phyloP scores from a whole-genome alignment of 2,329 filamentous ascomycete genomes.

The Aspergillus bombycis region DNA sequence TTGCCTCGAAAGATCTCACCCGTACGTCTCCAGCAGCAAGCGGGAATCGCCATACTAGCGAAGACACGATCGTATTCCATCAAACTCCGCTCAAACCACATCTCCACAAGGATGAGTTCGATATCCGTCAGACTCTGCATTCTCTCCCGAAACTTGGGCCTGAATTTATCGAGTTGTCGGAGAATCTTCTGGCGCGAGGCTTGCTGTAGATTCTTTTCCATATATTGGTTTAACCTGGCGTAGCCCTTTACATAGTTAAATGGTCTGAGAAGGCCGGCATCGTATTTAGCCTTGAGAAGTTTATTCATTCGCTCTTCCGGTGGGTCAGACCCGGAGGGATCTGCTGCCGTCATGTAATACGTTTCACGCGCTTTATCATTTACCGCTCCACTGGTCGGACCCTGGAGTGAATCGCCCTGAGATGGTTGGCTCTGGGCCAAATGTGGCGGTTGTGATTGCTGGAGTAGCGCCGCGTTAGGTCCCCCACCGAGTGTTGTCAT shows the following conservation, averaged over 20 bases:
- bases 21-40: slow-evolving; percentile 94
- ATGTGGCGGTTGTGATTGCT: slow-evolving; percentile 40
- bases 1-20: slow-evolving; percentile 97
- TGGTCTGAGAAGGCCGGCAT: slow-evolving; percentile 89
- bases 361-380: slow-evolving; percentile 73
- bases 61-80: slow-evolving; percentile 99
- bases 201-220: slow-evolving; percentile 83
- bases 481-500: slow-evolving; percentile 39
- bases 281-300: slow-evolving; percentile 91
- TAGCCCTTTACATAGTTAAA: slow-evolving; percentile 99
- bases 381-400: slow-evolving; percentile 63
- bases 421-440: slow-evolving; percentile 34
- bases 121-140: slow-evolving; percentile 91
- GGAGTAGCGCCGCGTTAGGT: slow-evolving; percentile 35
- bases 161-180: slow-evolving; percentile 86
- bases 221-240: slow-evolving; percentile 83
- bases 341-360: slow-evolving; percentile 95
- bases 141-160: slow-evolving; percentile 94
- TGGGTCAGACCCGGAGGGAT: slow-evolving; percentile 82
- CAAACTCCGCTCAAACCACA: slow-evolving; percentile 97
- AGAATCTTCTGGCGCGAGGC: slow-evolving; percentile 87
- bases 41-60: slow-evolving; percentile 97
- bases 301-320: slow-evolving; percentile 96
- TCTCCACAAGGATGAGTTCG: slow-evolving; percentile 91
- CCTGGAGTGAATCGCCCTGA: slow-evolving; percentile 59